Percentiles rank a stretch among this genome's conserved stretches.
These are phyloP conservation scores for Spathaspora arborariae DNA, from an alignment of 805 yeast species.

Conservation along the genomic window DNA sequence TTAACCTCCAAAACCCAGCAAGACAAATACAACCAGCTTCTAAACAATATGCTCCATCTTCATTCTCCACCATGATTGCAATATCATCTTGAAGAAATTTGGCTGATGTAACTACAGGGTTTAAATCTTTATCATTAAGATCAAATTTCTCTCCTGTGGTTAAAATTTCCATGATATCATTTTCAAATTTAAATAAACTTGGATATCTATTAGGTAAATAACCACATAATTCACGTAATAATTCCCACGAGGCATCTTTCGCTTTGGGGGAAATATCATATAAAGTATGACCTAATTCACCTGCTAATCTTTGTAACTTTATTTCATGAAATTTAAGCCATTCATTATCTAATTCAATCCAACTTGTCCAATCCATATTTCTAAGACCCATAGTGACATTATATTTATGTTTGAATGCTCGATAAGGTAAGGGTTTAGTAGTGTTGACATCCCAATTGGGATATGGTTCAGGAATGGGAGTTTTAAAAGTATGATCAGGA, in stretches of 20 bases:
- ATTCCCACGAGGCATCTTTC: conserved; percentile 51
- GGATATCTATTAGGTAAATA: conserved; percentile 61
- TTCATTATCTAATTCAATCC: conserved; percentile 69
- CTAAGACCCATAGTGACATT: conserved; percentile 69
- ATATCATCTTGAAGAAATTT: conserved; percentile 62
- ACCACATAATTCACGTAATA: conserved; percentile 47
- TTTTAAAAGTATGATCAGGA: conserved; percentile 43
- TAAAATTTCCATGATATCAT: conserved; percentile 46
- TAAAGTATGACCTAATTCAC: not conserved
- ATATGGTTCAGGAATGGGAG: conserved; percentile 48
- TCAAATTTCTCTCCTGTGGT: conserved; percentile 51
- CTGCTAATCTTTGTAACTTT: conserved; percentile 46
- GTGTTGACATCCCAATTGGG: conserved; percentile 46
- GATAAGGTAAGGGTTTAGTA: conserved; percentile 57
- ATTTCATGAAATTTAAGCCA: conserved; percentile 54
- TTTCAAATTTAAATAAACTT: conserved; percentile 42
- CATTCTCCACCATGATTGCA: conserved; percentile 61
- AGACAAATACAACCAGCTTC: conserved; percentile 61
- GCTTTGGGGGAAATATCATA: conserved; percentile 52
- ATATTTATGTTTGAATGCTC: conserved; percentile 66
- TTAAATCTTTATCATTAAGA: conserved; percentile 28
- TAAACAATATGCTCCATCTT: conserved; percentile 53
- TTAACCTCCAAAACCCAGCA: conserved; percentile 69
- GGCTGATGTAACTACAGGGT: conserved; percentile 58
- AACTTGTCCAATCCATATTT: conserved; percentile 53